Percentiles rank a stretch among this genome's conserved stretches.
Conservation (phyloP, 805 yeast genomes). For the Cyberlindnera mycetangii region DNA sequence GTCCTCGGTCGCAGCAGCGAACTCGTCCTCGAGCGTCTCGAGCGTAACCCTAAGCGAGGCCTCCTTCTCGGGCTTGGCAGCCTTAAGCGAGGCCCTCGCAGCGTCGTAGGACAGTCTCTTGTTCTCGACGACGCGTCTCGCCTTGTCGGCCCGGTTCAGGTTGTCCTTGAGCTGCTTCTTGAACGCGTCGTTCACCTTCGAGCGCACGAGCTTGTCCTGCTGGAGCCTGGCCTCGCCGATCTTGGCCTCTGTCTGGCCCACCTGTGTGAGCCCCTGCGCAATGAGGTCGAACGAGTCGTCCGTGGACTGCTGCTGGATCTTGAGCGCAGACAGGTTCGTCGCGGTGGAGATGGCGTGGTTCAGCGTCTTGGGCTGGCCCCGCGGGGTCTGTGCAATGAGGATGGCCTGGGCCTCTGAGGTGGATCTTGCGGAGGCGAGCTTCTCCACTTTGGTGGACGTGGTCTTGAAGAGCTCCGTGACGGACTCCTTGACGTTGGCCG, state of each 20-base stretch:
- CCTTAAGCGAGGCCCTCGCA: slow-evolving; percentile 54
- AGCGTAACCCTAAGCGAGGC: slow-evolving; percentile 72
- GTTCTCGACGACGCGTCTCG: slow-evolving; percentile 72
- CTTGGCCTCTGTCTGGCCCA: slow-evolving; percentile 67
- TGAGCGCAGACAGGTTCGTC: slow-evolving; percentile 44
- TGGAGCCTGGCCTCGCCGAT: slow-evolving; percentile 80
- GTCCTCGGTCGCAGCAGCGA: slow-evolving; percentile 86
- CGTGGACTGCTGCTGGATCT: slow-evolving; percentile 29
- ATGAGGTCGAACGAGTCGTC: slow-evolving; percentile 48
- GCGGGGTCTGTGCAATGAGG: slow-evolving; percentile 48
- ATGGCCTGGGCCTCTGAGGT: slow-evolving; percentile 85
- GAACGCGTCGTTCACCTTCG: slow-evolving; percentile 67
- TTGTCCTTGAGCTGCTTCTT: slow-evolving; percentile 58
- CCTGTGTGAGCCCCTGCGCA: slow-evolving; percentile 60
- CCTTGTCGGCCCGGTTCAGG: slow-evolving; percentile 59
- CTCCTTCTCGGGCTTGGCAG: slow-evolving; percentile 59
- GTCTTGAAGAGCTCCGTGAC: slow-evolving; percentile 67
- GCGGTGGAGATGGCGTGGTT: slow-evolving; percentile 82
- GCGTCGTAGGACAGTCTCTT: slow-evolving; percentile 79
- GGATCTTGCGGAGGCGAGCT: slow-evolving; percentile 66
- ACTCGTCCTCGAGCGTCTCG: slow-evolving; percentile 85
- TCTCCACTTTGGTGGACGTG: slow-evolving; percentile 60
- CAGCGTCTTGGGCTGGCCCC: slow-evolving; percentile 67
- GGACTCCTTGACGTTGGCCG: slow-evolving; percentile 70
- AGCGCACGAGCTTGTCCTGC: slow-evolving; percentile 71